A percentile compares a stretch with the other conserved stretches of the same genome.
phyloP scores from a whole-genome alignment of 2,329 filamentous ascomycete genomes.

The Hirsutella rhossiliensis region DNA sequence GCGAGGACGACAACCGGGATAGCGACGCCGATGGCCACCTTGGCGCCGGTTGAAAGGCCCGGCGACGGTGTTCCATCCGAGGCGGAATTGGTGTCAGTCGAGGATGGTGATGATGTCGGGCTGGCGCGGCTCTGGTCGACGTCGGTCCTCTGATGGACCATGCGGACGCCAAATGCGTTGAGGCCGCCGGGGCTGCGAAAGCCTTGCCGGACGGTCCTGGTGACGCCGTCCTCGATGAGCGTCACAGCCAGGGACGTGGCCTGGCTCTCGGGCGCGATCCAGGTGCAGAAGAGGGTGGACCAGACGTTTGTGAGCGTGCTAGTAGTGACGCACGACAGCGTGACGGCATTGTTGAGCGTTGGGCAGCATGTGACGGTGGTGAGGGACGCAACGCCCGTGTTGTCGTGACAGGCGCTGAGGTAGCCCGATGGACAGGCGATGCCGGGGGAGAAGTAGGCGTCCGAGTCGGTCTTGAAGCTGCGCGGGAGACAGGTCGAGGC shows the following conservation, averaged over 20 bases:
- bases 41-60: slow-evolving; percentile 12
- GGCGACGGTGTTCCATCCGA: background rate
- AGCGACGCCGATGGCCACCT: slow-evolving; percentile 16
- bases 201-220: slow-evolving; percentile 8
- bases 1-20: slow-evolving; percentile 16
- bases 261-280: slow-evolving; percentile 14
- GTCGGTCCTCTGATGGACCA: slow-evolving; percentile 21
- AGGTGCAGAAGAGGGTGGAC: slow-evolving; percentile 19
- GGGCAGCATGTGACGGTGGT: slow-evolving; percentile 25
- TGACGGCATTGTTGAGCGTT: slow-evolving; percentile 10
- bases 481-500: slow-evolving; percentile 15
- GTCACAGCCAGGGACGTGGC: slow-evolving; percentile 14
- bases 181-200: slow-evolving; percentile 14
- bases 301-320: slow-evolving; percentile 10
- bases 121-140: background rate
- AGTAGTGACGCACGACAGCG: slow-evolving; percentile 15
- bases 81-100: background rate
- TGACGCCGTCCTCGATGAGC: slow-evolving; percentile 8
- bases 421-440: slow-evolving; percentile 18
- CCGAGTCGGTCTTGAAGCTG: slow-evolving; percentile 12
- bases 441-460: slow-evolving; percentile 19
- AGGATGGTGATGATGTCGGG: background rate
- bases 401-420: slow-evolving; percentile 16
- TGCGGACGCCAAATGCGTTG: slow-evolving; percentile 21
- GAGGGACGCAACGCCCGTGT: slow-evolving; percentile 10